Evolutionary conservation across 1,139 yeast species (phyloP).

Genomic region (Schizosaccharomyces versatilis): DNA sequence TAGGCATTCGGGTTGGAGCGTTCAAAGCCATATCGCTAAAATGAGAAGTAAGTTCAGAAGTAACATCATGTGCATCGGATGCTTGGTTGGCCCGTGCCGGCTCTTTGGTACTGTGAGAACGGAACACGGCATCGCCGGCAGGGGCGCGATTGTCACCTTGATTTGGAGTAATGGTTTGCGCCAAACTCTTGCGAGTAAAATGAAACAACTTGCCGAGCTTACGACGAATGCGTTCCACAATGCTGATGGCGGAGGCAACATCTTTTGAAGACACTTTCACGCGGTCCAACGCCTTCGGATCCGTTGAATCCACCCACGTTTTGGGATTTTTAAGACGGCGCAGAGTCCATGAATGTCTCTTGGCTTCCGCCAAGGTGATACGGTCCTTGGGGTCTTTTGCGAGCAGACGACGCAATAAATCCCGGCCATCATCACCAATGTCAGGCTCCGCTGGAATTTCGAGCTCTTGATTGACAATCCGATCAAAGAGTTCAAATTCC

Average conservation of each 20-base stretch:
- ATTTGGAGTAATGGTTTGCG: no score
- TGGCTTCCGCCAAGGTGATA: conserved; percentile 50
- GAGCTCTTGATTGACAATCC: conserved; percentile 44
- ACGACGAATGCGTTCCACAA: conserved; percentile 4
- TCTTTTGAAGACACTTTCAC: conserved; percentile 45
- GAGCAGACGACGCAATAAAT: conserved; percentile 39
- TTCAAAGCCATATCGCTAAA: no score
- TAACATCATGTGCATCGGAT: no score
- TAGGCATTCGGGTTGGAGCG: no score
- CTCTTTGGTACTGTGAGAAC: no score
- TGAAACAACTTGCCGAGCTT: not conserved
- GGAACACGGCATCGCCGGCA: no score
- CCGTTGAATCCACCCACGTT: conserved; percentile 14
- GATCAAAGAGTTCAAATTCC: conserved; percentile 69
- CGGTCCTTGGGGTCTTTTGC: conserved; percentile 52
- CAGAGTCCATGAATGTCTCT: conserved; percentile 55
- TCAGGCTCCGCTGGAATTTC: conserved; percentile 33
- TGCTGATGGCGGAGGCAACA: conserved; percentile 41
- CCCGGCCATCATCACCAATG: conserved; percentile 28
- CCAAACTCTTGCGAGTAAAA: not conserved
- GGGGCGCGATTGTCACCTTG: no score
- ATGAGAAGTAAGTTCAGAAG: no score
- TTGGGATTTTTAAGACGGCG: conserved; percentile 30
- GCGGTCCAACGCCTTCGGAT: conserved; percentile 17
- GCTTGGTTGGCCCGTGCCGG: no score